Conservation (phyloP, 2,329 filamentous ascomycete genomes). For the Neofusicoccum ribis region DNA sequence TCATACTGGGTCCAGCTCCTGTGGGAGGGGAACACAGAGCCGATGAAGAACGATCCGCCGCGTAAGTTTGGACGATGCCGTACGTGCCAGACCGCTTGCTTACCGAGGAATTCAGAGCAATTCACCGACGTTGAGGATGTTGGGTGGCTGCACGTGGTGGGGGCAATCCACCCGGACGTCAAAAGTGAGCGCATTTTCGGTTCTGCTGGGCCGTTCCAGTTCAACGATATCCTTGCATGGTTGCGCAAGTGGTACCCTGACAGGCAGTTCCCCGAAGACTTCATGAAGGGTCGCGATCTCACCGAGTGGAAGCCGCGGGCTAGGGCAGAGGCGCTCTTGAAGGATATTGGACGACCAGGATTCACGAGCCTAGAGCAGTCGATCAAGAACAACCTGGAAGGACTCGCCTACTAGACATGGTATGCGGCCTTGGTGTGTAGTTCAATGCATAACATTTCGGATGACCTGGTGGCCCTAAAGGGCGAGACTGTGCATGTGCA, state of each 20-base stretch:
- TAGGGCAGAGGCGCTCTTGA: constrained; percentile 13
- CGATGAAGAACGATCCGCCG: background rate
- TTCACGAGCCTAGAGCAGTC: constrained; percentile 16
- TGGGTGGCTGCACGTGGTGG: constrained; percentile 26
- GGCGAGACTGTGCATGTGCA: too few relatives aligned
- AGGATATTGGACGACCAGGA: constrained; percentile 9
- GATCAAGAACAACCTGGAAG: constrained; percentile 11
- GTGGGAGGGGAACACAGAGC: constrained; percentile 20
- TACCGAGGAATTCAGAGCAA: constrained; percentile 17
- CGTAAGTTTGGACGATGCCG: background rate
- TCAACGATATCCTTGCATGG: constrained; percentile 23
- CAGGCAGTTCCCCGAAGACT: constrained; percentile 4
- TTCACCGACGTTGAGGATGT: constrained; percentile 26
- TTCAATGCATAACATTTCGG: background rate
- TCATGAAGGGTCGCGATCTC: constrained; percentile 1
- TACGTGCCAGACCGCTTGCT: background rate
- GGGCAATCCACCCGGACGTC: constrained; percentile 22
- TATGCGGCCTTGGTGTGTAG: background rate
- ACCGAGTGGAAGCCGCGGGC: background rate
- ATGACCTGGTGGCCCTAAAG: background rate
- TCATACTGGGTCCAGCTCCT: constrained; percentile 20
- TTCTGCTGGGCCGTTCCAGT: constrained; percentile 20
- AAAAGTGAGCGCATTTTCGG: constrained; percentile 25
- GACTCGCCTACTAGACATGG: background rate
- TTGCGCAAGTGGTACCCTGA: constrained; percentile 17